Base-by-base conservation (phyloP, 2,329 filamentous ascomycete species). In the Blastomyces emzantsi region DNA sequence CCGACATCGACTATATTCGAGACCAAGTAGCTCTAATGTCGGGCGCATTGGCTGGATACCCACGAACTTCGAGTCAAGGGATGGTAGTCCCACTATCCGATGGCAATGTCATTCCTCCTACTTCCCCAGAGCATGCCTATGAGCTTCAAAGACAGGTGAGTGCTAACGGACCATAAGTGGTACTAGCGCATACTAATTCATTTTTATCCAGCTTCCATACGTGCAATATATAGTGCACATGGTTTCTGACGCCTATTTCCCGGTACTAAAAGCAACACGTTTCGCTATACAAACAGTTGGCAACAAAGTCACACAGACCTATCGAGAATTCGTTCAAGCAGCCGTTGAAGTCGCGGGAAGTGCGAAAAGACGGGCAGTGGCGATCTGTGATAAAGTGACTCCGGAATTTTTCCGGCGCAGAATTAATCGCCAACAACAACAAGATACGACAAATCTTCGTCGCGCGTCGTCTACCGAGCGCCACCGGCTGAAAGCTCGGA, bases 1-100 rank as follows among this genome's bases (percentile, higher is more conserved):
- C 19, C 2, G 43, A 30, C 25, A 3, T 17, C 3, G 39, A 25
- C 25, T 36, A 47, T 43, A 36, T 25, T 28, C 61, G 61, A 43
- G 61, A 62, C 39, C 49, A 62, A n/a, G 39, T 62, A 47, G 61
- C 61, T 17, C 28, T 56, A 25, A 62, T 62, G 61, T 43, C 61
- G 5, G 61, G 61, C 30, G 61, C 33, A 28, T 33, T 52, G 45
- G 47, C 51, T 39, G 60, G 36, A 39, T 25, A n/a, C 19, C 36
- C n/a, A 41, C 60, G 19, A 9, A 55, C 47, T 19, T 55, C 45
- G 11, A n/a, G n/a, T 41, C 60, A 25, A 36, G 60, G 60, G 17
- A 61, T 41, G 47, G 30, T 54, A 33, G 47, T 52, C 11, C 60
- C 30, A 11, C 13, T 43, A 15, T 28, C 45, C 19, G 47, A 61